A percentile compares a stretch with the other conserved stretches of the same genome.
Evolutionary conservation across 306 rosid genomes (phyloP).

Genomic region (Ziziphus jujuba): DNA sequence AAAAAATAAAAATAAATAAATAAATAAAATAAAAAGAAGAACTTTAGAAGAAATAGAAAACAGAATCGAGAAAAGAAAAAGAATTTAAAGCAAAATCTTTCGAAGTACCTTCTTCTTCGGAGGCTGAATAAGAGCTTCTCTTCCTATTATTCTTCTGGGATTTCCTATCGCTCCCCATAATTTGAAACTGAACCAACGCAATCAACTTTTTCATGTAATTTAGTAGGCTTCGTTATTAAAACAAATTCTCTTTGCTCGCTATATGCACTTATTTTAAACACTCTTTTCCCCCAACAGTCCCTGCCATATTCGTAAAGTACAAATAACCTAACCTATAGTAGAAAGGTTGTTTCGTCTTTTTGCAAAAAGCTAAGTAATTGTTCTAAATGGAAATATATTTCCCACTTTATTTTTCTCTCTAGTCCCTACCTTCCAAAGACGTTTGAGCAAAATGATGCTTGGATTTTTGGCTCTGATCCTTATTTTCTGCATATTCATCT

Average conservation of each 20-base stretch:
- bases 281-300: no score
- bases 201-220: background rate
- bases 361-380: background rate
- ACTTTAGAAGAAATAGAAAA: no score
- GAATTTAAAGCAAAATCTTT: background rate
- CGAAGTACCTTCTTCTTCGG: slow-evolving; percentile 56
- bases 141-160: slow-evolving; percentile 46
- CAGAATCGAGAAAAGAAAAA: background rate
- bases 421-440: background rate
- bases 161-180: slow-evolving; percentile 90
- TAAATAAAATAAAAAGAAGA: no score
- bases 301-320: no score
- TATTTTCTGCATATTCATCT: no score
- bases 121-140: no score
- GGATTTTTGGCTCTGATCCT: background rate
- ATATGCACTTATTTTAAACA: no score
- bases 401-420: slow-evolving; percentile 5
- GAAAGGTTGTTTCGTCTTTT: slow-evolving; percentile 22
- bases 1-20: no score
- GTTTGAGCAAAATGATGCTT: background rate
- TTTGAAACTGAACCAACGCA: slow-evolving; percentile 12
- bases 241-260: background rate
- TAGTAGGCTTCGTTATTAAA: background rate
- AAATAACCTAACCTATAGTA: no score
- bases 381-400: slow-evolving; percentile 19